Conservation (phyloP, 202 grass and related monocot species). For the Zoysia matrella region DNA sequence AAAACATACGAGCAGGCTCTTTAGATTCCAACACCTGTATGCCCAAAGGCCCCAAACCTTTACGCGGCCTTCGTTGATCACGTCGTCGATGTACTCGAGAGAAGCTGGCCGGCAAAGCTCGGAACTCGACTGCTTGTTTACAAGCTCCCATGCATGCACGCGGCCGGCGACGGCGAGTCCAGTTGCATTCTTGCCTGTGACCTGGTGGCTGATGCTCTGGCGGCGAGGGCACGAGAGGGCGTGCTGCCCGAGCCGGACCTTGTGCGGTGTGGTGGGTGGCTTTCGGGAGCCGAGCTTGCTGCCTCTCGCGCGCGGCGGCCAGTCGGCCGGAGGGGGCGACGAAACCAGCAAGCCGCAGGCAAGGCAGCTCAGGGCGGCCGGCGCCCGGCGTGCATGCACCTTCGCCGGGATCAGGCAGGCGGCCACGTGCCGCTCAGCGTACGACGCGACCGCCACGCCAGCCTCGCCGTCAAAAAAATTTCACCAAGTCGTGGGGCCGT, state of each 20-base stretch:
- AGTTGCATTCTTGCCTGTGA: too few relatives aligned
- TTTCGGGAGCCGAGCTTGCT: conserved; percentile 56
- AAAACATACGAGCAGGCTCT: not conserved
- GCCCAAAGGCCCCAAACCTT: not conserved
- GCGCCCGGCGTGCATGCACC: not conserved
- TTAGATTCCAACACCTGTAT: not conserved
- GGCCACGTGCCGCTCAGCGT: conserved; percentile 42
- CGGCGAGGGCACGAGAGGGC: conserved; percentile 27
- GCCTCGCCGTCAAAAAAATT: conserved; percentile 8
- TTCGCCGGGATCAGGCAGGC: not conserved
- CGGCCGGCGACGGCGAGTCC: not conserved
- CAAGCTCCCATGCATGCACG: not conserved
- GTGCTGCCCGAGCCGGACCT: conserved; percentile 31
- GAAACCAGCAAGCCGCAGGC: not conserved
- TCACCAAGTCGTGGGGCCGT: not conserved
- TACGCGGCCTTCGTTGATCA: not conserved
- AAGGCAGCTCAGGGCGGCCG: too few relatives aligned
- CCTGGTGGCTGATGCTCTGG: too few relatives aligned
- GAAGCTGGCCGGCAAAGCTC: not conserved
- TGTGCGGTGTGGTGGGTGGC: conserved; percentile 44
- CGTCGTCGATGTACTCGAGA: not conserved
- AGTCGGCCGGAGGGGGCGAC: not conserved
- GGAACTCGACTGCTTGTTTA: not conserved
- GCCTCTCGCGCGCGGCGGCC: conserved; percentile 14
- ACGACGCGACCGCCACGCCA: not conserved